Conservation (phyloP, 306 rosid genomes). For the Prunus salicina region DNA sequence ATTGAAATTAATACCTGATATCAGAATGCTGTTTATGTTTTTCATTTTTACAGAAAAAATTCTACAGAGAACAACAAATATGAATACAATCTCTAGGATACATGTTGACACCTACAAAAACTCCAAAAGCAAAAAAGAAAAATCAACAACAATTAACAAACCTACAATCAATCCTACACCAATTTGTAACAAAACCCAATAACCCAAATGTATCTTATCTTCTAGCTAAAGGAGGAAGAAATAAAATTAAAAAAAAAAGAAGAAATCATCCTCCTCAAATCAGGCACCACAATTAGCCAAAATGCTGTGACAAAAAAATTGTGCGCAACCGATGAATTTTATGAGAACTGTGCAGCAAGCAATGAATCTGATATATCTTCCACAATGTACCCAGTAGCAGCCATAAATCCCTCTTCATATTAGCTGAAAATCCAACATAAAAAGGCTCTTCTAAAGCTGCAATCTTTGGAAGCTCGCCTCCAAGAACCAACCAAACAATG, state of each 20-base stretch:
- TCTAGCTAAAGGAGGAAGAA: not conserved
- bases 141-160: not conserved
- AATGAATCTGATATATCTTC: not conserved
- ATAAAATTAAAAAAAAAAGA: not conserved
- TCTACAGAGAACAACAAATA: not conserved
- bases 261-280: not conserved
- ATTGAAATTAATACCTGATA: not conserved
- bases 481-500: not conserved
- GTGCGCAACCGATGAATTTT: not conserved
- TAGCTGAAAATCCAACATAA: no score
- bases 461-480: not conserved
- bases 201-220: not conserved
- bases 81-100: not conserved
- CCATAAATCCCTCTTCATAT: not conserved
- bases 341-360: not conserved
- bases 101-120: not conserved
- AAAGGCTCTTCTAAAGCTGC: conserved; percentile 1
- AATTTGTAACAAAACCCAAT: not conserved
- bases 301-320: not conserved
- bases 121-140: not conserved
- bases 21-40: not conserved
- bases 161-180: not conserved
- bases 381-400: not conserved
- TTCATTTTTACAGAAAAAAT: not conserved
- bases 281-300: not conserved